Percentiles rank a stretch among this genome's conserved stretches.
These are phyloP conservation scores for Wickerhamiella kurtzmanii DNA, from an alignment of 805 yeast genomes.

Conservation along the genomic window DNA sequence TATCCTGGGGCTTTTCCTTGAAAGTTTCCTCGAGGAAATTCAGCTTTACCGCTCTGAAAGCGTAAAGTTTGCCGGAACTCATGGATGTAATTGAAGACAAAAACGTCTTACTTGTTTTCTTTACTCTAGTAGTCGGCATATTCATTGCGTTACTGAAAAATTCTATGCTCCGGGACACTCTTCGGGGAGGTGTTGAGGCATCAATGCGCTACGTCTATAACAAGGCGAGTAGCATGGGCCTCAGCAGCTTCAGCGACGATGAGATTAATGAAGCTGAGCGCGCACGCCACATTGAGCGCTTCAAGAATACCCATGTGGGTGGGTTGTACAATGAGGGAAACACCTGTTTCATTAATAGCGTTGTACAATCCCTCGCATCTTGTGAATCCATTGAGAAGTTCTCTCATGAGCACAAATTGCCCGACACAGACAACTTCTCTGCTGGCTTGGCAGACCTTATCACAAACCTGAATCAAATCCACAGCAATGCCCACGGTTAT, in stretches of 20 bases:
- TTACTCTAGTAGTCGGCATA: slow-evolving; percentile 3
- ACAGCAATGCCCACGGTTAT: slow-evolving; percentile 20
- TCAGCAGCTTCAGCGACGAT: slow-evolving; percentile 18
- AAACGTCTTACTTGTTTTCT: background rate
- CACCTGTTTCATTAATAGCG: slow-evolving; percentile 90
- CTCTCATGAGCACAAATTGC: slow-evolving; percentile 33
- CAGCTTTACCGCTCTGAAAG: too few relatives aligned
- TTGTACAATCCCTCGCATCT: slow-evolving; percentile 69
- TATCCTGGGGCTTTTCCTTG: too few relatives aligned
- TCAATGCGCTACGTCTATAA: slow-evolving; percentile 23
- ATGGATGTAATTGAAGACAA: background rate
- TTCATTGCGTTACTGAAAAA: slow-evolving; percentile 5
- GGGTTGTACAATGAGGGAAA: slow-evolving; percentile 85
- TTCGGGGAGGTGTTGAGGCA: slow-evolving; percentile 25
- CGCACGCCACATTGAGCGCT: slow-evolving; percentile 15
- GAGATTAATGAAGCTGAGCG: slow-evolving; percentile 18
- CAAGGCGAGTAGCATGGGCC: slow-evolving; percentile 19
- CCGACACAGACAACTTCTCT: slow-evolving; percentile 14
- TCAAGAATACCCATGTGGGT: slow-evolving; percentile 39
- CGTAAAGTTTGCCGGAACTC: too few relatives aligned
- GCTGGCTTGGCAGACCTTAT: slow-evolving; percentile 18
- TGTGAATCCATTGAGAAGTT: slow-evolving; percentile 47
- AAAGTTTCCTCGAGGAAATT: too few relatives aligned
- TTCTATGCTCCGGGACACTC: slow-evolving; percentile 23
- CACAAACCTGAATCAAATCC: slow-evolving; percentile 21